Base-by-base conservation (phyloP, 352 stramenopile genomes). In the Phytophthora fragariaefolia region DNA sequence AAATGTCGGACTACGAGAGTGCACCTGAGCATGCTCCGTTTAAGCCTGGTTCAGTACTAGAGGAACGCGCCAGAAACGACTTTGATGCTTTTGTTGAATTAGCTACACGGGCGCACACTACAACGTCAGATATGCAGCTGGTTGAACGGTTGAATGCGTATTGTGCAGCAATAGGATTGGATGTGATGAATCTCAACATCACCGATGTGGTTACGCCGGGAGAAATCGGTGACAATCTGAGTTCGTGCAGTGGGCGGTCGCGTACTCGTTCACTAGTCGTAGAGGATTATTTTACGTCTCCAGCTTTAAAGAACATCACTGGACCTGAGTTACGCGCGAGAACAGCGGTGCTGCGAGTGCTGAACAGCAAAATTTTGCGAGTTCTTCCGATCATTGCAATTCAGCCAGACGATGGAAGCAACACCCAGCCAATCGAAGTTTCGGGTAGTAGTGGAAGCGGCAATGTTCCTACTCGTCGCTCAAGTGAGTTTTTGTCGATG, bases 301-400 rank as follows among this genome's bases (percentile, higher is more conserved):
- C 83, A 23, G 76, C 79, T 23, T 59, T 95, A 13, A 90, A 92
- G 60, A 46, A 57, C 8, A 66, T 95, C 18, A 71, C 66, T n/a
- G 80, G 85, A 0, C 73, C 85, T 1, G 78, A 86, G 57, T 76
- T 99, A 32, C 87, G 98, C 60, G 95, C 92, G 24, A 79, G 97
- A 13, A 92, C 96, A 66, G 86, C 94, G 1, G 77, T 99, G 43
- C 75, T 99, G 56, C 85, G 95, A 1, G 85, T 98, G 13, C 72
- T 98, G n/a, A 92, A 98, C 71, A 84, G 85, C 45, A 98, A 98
- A 61, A 81, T 97, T 17, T 61, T 84, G 26, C 87, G 90, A 7
- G 85, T 90, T 12, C 76, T 97, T 20, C 91, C 93, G 8, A 71
- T 97, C 27, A 79, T 98, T 61, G 85, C 75, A 15, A 80, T 98